Conservation (phyloP, 495 filamentous ascomycete genomes). For the Recurvomyces mirabilis region DNA sequence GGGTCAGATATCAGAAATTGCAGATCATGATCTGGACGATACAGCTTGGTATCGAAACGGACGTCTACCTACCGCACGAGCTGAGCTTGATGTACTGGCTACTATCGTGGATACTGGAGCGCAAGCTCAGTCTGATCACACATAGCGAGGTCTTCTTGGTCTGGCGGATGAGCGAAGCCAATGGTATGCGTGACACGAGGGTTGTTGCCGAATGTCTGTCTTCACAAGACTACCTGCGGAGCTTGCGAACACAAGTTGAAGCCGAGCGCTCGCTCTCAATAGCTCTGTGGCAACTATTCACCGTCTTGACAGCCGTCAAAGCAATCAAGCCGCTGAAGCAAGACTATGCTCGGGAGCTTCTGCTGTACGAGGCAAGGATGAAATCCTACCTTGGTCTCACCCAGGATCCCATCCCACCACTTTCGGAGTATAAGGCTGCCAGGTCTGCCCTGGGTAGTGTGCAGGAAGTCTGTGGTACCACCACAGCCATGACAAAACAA, state of each 20-base stretch:
- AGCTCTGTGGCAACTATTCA: conserved; percentile 44
- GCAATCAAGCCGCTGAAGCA: conserved; percentile 48
- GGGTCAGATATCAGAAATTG: conserved; percentile 83
- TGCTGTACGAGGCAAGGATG: conserved; percentile 84
- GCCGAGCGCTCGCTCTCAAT: conserved; percentile 14
- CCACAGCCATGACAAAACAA: conserved; percentile 17
- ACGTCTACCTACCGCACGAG: conserved; percentile 80
- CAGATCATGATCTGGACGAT: conserved; percentile 76
- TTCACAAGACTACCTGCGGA: background rate
- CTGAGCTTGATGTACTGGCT: conserved; percentile 86
- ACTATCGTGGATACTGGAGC: conserved; percentile 8
- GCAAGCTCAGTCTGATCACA: background rate
- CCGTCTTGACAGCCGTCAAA: conserved; percentile 47
- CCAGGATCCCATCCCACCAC: conserved; percentile 59
- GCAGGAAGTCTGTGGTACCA: conserved; percentile 16
- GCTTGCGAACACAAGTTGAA: background rate
- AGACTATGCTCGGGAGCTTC: conserved; percentile 56
- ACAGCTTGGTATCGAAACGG: conserved; percentile 91
- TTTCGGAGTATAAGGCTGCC: conserved; percentile 44
- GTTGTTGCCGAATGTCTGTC: conserved; percentile 2
- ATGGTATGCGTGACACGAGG: background rate
- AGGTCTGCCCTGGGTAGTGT: conserved; percentile 34
- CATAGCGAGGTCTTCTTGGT: conserved; percentile 3
- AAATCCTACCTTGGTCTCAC: conserved; percentile 66
- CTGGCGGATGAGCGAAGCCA: background rate